These are phyloP conservation scores for Brassica rapa DNA, from an alignment of 345 rosid species.

Conservation along the genomic window DNA sequence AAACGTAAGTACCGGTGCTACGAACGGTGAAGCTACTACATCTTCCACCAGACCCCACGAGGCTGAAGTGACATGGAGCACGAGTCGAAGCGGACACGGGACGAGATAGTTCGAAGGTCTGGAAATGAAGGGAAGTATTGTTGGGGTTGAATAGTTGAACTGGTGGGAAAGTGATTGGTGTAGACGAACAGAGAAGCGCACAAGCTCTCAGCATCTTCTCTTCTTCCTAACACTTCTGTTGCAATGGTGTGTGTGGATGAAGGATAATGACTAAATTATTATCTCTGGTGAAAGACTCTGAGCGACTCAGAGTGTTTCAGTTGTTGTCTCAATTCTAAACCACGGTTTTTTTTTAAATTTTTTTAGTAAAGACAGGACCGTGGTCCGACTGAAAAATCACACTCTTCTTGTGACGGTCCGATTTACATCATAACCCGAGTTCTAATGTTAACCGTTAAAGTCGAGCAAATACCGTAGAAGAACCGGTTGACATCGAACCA, in stretches of 20 bases:
- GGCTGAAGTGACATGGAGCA: conserved; percentile 32
- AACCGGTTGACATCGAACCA: background rate
- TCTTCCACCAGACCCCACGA: conserved; percentile 26
- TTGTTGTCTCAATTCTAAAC: background rate
- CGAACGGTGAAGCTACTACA: conserved; percentile 39
- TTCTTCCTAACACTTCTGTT: background rate
- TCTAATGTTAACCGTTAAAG: background rate
- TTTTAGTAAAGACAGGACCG: background rate
- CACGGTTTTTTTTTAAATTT: background rate
- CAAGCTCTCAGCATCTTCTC: conserved; percentile 46
- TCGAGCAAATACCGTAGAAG: background rate
- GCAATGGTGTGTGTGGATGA: background rate
- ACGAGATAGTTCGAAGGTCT: conserved; percentile 6
- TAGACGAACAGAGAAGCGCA: conserved; percentile 48
- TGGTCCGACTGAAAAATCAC: background rate
- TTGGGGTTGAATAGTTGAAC: conserved; percentile 8
- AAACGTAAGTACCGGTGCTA: conserved; percentile 42
- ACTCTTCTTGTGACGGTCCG: background rate
- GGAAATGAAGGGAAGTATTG: conserved; percentile 11
- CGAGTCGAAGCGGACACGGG: conserved; percentile 30
- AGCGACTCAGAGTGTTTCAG: background rate
- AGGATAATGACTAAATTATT: conserved; percentile 11
- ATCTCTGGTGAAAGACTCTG: conserved; percentile 13
- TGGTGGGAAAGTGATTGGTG: conserved; percentile 40
- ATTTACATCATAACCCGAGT: background rate